Conservation (phyloP, 805 yeast species). For the Blastobotrys americana region DNA sequence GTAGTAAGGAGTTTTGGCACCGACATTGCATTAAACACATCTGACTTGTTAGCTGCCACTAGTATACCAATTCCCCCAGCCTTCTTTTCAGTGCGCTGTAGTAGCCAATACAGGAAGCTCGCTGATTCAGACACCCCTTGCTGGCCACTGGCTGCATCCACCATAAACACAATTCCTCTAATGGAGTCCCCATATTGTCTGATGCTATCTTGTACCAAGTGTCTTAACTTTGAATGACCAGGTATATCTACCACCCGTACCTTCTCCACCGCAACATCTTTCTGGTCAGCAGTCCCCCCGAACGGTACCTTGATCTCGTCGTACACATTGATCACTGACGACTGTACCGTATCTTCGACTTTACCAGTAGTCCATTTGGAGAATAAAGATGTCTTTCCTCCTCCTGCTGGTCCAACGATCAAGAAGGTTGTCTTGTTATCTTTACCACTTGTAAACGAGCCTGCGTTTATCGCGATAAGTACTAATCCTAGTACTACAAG, state of each 20-base stretch:
- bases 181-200: slow-evolving; percentile 37
- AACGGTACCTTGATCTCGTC: slow-evolving; percentile 37
- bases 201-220: slow-evolving; percentile 44
- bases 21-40: slow-evolving; percentile 77
- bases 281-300: slow-evolving; percentile 29
- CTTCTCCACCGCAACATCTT: slow-evolving; percentile 31
- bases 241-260: slow-evolving; percentile 64
- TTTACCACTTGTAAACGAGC: slow-evolving; percentile 5
- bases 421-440: slow-evolving; percentile 48
- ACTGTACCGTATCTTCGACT: slow-evolving; percentile 39
- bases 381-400: slow-evolving; percentile 62
- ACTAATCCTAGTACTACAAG: slow-evolving; percentile 9
- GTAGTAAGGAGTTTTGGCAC: slow-evolving; percentile 49
- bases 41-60: slow-evolving; percentile 79
- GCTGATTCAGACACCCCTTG: slow-evolving; percentile 48
- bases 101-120: slow-evolving; percentile 49
- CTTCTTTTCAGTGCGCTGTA: slow-evolving; percentile 54
- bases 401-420: slow-evolving; percentile 54
- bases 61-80: slow-evolving; percentile 67
- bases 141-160: slow-evolving; percentile 64
- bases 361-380: slow-evolving; percentile 28
- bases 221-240: slow-evolving; percentile 72
- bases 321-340: slow-evolving; percentile 42
- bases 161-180: slow-evolving; percentile 63
- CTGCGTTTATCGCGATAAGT: slow-evolving; percentile 3